A percentile compares a stretch with the other conserved stretches of the same genome.
Evolutionary conservation across 192 early-diverging fungal genomes (phyloP).

Genomic region (Backusella psychrophila): DNA sequence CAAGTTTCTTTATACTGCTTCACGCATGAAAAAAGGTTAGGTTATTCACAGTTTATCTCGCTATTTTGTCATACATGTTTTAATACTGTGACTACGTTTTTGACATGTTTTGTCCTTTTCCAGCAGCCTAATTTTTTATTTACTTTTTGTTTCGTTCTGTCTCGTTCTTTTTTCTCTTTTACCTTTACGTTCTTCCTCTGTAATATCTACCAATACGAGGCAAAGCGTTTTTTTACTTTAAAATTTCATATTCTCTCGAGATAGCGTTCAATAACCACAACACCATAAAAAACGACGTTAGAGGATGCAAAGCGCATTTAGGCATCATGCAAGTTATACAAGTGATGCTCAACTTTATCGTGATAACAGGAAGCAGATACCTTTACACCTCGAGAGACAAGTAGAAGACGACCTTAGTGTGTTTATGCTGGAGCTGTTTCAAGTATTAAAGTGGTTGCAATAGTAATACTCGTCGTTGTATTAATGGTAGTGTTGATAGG

Average conservation of each 20-base stretch:
- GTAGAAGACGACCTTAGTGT: not conserved
- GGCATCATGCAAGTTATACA: not conserved
- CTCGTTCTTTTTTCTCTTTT: not conserved
- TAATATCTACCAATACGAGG: not conserved
- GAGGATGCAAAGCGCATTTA: conserved; percentile 1
- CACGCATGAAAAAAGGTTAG: not conserved
- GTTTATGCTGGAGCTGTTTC: not conserved
- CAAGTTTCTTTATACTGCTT: not conserved
- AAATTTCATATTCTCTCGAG: not conserved
- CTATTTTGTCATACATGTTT: not conserved
- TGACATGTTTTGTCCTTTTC: not conserved
- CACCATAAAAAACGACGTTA: not conserved
- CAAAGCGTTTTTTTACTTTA: not conserved
- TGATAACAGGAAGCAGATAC: not conserved
- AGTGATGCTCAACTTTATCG: conserved; percentile 3
- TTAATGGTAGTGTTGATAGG: conserved; percentile 17
- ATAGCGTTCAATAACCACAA: not conserved
- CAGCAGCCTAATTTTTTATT: not conserved
- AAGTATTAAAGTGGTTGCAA: not conserved
- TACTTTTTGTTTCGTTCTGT: not conserved
- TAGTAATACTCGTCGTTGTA: not conserved
- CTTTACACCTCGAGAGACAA: not conserved
- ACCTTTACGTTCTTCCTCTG: not conserved
- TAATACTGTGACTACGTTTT: conserved; percentile 5
- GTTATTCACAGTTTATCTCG: not conserved